These are phyloP conservation scores for Oenanthe javanica DNA, from an alignment of 140 eudicot genomes.

Conservation along the genomic window DNA sequence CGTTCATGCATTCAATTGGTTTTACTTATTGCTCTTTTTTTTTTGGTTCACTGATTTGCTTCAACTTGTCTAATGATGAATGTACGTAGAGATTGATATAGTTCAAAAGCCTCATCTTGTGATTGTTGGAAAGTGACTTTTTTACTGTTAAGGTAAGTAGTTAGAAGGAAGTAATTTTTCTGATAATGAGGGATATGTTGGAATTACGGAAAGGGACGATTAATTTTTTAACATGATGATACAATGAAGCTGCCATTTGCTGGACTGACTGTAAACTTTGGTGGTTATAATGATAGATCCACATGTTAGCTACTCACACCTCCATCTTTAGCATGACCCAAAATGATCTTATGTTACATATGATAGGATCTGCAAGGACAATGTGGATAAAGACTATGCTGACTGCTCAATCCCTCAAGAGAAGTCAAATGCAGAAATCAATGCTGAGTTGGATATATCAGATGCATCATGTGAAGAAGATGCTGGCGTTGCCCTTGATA, in stretches of 20 bases:
- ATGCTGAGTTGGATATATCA: constrained; percentile 82
- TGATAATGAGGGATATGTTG: background rate
- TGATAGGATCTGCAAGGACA: constrained; percentile 85
- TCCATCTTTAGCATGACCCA: background rate
- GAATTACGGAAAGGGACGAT: background rate
- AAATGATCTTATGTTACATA: constrained; percentile 7
- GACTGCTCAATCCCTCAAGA: constrained; percentile 90
- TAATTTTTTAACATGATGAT: background rate
- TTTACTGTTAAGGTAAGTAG: background rate
- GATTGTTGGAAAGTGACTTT: background rate
- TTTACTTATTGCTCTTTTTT: no score
- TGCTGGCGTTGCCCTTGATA: constrained; percentile 25
- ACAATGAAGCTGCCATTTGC: background rate
- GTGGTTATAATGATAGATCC: background rate
- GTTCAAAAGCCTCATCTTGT: background rate
- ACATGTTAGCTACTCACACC: background rate
- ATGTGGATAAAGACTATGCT: constrained; percentile 64
- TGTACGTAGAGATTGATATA: background rate
- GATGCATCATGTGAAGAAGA: constrained; percentile 80
- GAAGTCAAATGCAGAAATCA: constrained; percentile 83
- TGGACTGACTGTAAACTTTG: background rate
- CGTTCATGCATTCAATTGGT: no score
- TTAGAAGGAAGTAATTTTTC: background rate
- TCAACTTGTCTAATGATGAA: background rate
- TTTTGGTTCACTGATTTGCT: background rate